Evolutionary conservation across 106 monocot species (phyloP), one percentile per base, ranked within the genome.

Genomic region (Dendrobium catenatum): DNA sequence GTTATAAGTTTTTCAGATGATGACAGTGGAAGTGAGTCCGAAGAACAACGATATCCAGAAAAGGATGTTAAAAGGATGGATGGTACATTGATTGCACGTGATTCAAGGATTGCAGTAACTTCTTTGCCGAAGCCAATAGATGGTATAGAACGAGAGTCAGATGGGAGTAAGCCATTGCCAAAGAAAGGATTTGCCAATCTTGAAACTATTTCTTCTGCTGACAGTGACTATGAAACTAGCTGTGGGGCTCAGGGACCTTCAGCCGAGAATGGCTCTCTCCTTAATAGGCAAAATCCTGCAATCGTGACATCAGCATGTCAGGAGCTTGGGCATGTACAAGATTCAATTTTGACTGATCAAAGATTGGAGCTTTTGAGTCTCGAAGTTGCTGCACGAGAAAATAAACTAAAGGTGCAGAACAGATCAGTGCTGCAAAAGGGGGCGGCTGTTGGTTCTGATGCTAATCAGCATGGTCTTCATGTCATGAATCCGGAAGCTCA

Each of bases 1-100:
- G 93, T 93, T 55, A 93, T 93, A 72, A 90, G 85, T 44, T 93
- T 93, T 83, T 93, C 93, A 24, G 93, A 93, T 82, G 90, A 90
- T 86, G 93, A 93, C 29, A 90, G 90, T 82, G 87, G 73, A 85
- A 85, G 82, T 83, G 88, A 86, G 33, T 78, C 79, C 61, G 84
- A 79, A 80, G 80, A 87, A 43, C 75, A 87, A 43, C 75, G 55
- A 26, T 58, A 33, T 41, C 61, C 33, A n/a, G 79, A 68, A 41
- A 58, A 55, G 56, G 61, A 46, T 29, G 56, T 33, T 58, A 56
- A 66, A 33, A 81, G 26, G 70, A 84, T 84, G 79, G 79, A 55
- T 37, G 77, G 55, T 77, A 9, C 77, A 49, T 79, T 27, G 37
- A 66, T 81, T 26, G n/a, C n/a, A 47, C 41, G 48, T 67, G 78